A percentile compares a stretch with the other conserved stretches of the same genome.
Conservation (phyloP, 768 basidiomycete species). For the Psilocybe subaeruginosa region DNA sequence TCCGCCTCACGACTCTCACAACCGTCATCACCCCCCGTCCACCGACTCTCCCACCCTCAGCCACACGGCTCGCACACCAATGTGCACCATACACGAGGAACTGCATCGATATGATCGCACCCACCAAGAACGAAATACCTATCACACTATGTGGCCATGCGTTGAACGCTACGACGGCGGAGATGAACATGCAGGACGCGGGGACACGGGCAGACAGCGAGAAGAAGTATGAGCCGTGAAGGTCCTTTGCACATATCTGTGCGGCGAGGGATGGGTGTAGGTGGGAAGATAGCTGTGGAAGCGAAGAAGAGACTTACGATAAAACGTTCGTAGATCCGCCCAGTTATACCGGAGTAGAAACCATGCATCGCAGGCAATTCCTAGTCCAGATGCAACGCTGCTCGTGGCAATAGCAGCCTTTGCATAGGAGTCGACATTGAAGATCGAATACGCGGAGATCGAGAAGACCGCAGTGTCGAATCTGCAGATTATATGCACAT, state of each 20-base stretch:
- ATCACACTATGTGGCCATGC: slow-evolving; percentile 69
- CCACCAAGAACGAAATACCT: slow-evolving; percentile 58
- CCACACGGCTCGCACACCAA: slow-evolving; percentile 33
- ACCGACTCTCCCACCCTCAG: slow-evolving; percentile 24
- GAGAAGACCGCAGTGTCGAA: slow-evolving; percentile 66
- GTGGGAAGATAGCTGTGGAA: background rate
- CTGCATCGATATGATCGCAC: slow-evolving; percentile 63
- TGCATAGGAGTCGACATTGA: slow-evolving; percentile 50
- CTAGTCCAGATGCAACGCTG: slow-evolving; percentile 64
- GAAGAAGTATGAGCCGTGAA: slow-evolving; percentile 66
- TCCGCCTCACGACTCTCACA: slow-evolving; percentile 11
- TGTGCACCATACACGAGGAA: slow-evolving; percentile 62
- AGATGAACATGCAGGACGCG: slow-evolving; percentile 58
- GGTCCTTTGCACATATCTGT: slow-evolving; percentile 53
- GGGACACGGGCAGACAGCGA: slow-evolving; percentile 68
- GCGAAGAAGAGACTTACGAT: slow-evolving; percentile 41
- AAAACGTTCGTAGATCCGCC: slow-evolving; percentile 54
- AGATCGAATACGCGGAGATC: slow-evolving; percentile 54
- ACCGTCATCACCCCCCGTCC: slow-evolving; percentile 22
- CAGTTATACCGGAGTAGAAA: slow-evolving; percentile 66
- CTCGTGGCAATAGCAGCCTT: slow-evolving; percentile 57
- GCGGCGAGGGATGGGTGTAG: background rate
- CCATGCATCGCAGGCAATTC: slow-evolving; percentile 66
- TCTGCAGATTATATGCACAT: slow-evolving; percentile 19
- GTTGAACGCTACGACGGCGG: slow-evolving; percentile 60